Evolutionary conservation across 176 grass and related monocot species (phyloP), one percentile per base, ranked within the genome.

Genomic region (Thalia dealbata): DNA sequence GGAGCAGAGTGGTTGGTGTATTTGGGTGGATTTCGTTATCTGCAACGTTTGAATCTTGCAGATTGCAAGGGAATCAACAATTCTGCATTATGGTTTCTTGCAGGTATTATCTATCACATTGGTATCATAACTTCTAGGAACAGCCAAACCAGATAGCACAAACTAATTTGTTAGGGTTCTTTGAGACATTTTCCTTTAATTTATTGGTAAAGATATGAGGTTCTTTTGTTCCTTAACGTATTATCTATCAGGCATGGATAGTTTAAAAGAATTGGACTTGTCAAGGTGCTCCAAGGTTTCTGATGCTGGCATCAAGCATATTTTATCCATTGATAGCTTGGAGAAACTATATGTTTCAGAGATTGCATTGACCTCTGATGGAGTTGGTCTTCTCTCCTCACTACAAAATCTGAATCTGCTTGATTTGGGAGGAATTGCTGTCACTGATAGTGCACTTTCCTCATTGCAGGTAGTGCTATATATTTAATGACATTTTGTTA

Each of bases 1-100:
- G 80, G 88, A 59, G 83, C 82, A 0, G 93, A 97, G 69, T 97
- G 93, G 89, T 11, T 97, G 72, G 87, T 87, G 3, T 97, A 97
- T 78, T 73, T 97, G 1, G 93, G 93, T 46, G 81, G 80, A 0
- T 97, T 97, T 80, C 73, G 79, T 19, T 78, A 78, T 24, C 77
- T 97, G 19, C 52, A 50, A 27, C 22, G 62, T 13, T 85, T 97
- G 58, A 90, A 86, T 54, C 79, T 97, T 35, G 78, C 89, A 0
- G 85, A 88, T 55, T 97, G 93, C 84, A 89, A 84, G 75, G 80
- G 82, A 24, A 26, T 97, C 78, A 82, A 78, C 72, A 80, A 79
- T 64, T 56, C 81, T 21, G 85, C 89, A 26, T 61, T 92, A 59
- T 92, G 89, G 93, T 58, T 80, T 0, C 79, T 97, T 69, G 42